phyloP scores from a whole-genome alignment of 2,329 filamentous ascomycete genomes.

The Aspergillus intermedius region DNA sequence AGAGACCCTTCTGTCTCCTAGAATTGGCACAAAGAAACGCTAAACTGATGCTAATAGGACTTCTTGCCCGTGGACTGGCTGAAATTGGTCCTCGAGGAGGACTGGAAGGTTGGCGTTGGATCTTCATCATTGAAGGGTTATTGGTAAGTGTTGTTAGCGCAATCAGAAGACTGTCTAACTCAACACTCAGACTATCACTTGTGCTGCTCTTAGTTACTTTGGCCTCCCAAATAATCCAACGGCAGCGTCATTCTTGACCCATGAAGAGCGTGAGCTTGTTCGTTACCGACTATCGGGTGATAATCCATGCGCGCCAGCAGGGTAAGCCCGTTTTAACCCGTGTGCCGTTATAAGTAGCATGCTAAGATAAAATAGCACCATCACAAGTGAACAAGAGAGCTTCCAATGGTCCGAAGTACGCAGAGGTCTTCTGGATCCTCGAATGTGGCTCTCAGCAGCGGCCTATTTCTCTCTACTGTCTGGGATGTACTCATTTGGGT shows the following conservation, averaged over 20 bases:
- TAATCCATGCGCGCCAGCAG: conserved; percentile 18
- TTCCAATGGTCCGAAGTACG: conserved; percentile 58
- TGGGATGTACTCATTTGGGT: conserved; percentile 57
- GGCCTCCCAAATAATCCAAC: conserved; percentile 52
- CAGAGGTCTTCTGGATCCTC: conserved; percentile 54
- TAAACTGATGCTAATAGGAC: conserved; percentile 25
- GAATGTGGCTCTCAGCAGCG: conserved; percentile 57
- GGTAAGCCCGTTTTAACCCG: conserved; percentile 14
- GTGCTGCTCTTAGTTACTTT: conserved; percentile 48
- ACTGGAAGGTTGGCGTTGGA: conserved; percentile 56
- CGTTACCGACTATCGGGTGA: conserved; percentile 40
- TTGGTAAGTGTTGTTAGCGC: conserved; percentile 15
- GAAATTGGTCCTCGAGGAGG: conserved; percentile 52
- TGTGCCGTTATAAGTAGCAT: too few species aligned
- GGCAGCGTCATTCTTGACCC: conserved; percentile 49
- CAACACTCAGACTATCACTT: conserved; percentile 45
- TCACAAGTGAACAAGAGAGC: conserved; percentile 33
- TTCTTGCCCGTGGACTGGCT: conserved; percentile 56
- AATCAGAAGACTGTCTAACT: neutral
- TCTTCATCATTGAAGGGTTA: conserved; percentile 55
- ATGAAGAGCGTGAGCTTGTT: conserved; percentile 48
- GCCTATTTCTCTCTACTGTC: conserved; percentile 56
- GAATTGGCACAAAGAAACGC: neutral
- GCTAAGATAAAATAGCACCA: conserved; percentile 11
- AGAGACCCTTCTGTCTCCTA: neutral